Percentiles rank a stretch among this genome's conserved stretches.
Evolutionary conservation across 768 basidiomycete species (phyloP).

Genomic region (Royoungia palumana): DNA sequence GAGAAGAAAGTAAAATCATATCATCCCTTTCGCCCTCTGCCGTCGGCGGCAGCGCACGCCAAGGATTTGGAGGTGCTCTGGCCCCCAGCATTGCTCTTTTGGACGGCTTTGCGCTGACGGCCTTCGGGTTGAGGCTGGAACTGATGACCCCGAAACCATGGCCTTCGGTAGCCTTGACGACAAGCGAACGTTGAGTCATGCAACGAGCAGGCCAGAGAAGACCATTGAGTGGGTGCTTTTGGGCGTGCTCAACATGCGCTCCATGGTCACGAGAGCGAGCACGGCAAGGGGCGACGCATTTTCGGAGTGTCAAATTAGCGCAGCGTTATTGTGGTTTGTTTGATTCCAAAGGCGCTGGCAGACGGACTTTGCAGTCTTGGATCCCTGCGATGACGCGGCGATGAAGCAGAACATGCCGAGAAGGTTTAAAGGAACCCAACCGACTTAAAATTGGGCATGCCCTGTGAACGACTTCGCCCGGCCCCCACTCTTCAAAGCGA

Average conservation of each 20-base stretch:
- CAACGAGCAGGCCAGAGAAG: slow-evolving; percentile 18
- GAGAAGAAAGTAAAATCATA: slow-evolving; percentile 28
- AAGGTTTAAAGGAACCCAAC: neutral
- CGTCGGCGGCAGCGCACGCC: neutral
- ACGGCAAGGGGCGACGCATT: neutral
- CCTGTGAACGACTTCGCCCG: slow-evolving; percentile 4
- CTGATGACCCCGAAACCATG: slow-evolving; percentile 24
- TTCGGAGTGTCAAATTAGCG: slow-evolving; percentile 6
- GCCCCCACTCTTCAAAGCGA: neutral
- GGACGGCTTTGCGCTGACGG: neutral
- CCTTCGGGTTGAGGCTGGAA: slow-evolving; percentile 7
- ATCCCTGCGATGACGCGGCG: neutral
- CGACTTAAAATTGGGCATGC: slow-evolving; percentile 8
- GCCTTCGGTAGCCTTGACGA: slow-evolving; percentile 27
- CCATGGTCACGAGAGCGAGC: slow-evolving; percentile 18
- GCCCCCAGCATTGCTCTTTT: slow-evolving; percentile 8
- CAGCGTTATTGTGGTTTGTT: slow-evolving; percentile 32
- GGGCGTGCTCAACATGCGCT: slow-evolving; percentile 5
- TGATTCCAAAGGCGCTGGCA: slow-evolving; percentile 22
- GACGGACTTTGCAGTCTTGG: neutral
- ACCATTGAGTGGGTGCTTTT: neutral
- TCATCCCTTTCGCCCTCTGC: slow-evolving; percentile 25
- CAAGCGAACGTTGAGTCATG: slow-evolving; percentile 21
- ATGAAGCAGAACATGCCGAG: slow-evolving; percentile 1
- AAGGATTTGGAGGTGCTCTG: neutral